Evolutionary conservation across 768 basidiomycete species (phyloP), one percentile per base, ranked within the genome.

Genomic region (Kwoniella pini): DNA sequence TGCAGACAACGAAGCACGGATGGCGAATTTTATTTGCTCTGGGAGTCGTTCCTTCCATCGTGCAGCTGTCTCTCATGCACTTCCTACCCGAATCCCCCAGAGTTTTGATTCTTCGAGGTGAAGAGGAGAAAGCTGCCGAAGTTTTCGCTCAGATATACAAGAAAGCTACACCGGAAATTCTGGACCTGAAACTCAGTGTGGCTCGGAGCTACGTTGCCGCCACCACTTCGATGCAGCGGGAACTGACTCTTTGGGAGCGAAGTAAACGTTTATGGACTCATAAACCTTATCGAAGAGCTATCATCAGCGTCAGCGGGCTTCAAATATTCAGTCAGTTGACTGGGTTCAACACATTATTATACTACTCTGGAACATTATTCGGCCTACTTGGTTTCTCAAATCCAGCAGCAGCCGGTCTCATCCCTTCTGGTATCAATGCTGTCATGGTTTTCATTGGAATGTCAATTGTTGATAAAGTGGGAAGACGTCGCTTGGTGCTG

Each of bases 331-430:
- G 60, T 31, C 69, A 67, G 26, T 48, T 70, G 9, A 58, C 59
- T 4, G 69, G 69, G 10, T 70, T 65, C 63, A 67, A 70, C 56
- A 60, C 70, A 1, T 56, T 68, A 5, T 56, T 71, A 31, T 71
- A 68, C 54, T 68, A 71, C 59, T 62, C 69, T 17, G 62, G 62
- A 0, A 70, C 71, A 11, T 59, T 73, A 24, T 73, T 73, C 40
- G 38, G 54, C 5, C 28, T 50, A 17, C 62, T 63, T 10, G 71
- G 71, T 1, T 70, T 73, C 45, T 36, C 57, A 50, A 73, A 73
- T 40, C 42, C 67, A 11, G 65, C 69, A 22, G 59, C 65, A 13
- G 53, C 48, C 7, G 64, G 69, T 1, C 50, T 69, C 2, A 65
- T 73, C 60, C 60, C 69, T 5, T 62, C 69, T 21, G 64, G 61